Base-by-base conservation (phyloP, 2,329 filamentous ascomycete species). In the Phaeomoniella chlamydospora region DNA sequence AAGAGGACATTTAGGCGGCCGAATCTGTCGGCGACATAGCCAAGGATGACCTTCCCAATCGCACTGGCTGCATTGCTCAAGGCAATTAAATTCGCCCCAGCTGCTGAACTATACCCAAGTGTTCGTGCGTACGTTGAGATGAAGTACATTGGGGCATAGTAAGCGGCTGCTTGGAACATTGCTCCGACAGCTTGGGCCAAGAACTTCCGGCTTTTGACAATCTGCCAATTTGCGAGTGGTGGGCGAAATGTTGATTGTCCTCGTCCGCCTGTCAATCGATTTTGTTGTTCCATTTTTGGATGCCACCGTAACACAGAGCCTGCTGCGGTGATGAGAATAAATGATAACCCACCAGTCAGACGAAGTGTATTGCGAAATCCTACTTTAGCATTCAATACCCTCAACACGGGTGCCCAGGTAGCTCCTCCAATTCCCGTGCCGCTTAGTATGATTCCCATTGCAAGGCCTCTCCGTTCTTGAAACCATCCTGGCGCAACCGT, bases 21-120 rank as follows among this genome's bases (percentile, higher is more conserved):
- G 9, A 55, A 43, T 3, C 51, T 46, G 39, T 63, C 61, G 3
- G 58, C 57, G 2, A 52, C 40, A 30, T 52, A 49, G 2, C 59
- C 58, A 37, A 61, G 54, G 2, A 49, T 44, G 3, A 62, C 52
- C 36, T 57, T 56, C 2, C 56, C 56, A 3, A 55, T 39, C 2
- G 56, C 56, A 39, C 59, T 61, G 5, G 55, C 52, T 0, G 56
- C 56, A 34, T 61, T 62, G 16, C 53, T 58, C 3, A 60, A 44
- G 3, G 57, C 49, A 22, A 60, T 58, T 12, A 62, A 52, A 14
- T 53, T 60, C 0, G 58, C 56, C 1, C 54, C 57, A 9, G 51
- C 51, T 2, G 46, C 44, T 10, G 47, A 45, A 15, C 47, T 51
- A 10, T 60, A 62, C 4, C 58, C 58, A 18, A 60, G 40, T 2